Conservation (phyloP, 306 rosid species). For the Cicer cuneatum region DNA sequence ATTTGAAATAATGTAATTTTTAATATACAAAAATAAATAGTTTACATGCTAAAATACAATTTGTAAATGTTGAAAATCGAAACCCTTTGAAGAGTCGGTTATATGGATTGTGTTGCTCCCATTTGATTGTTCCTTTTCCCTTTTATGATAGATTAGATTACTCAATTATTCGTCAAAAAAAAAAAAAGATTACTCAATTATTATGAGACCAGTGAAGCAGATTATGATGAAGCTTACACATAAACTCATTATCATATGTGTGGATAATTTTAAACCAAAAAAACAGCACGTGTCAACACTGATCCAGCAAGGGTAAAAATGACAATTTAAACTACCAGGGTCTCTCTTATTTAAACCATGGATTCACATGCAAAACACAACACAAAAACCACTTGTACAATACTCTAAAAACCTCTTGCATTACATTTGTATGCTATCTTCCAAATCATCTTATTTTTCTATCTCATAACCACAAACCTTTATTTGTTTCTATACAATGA, state of each 20-base stretch:
- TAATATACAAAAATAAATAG: neutral
- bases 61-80: constrained; percentile 17
- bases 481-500: constrained; percentile 35
- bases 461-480: neutral
- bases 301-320: constrained; percentile 33
- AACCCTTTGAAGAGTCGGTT: constrained; percentile 39
- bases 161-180: constrained; percentile 41
- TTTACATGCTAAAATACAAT: neutral
- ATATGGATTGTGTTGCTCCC: constrained; percentile 50
- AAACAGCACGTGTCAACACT: constrained; percentile 46
- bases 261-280: constrained; percentile 38
- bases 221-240: neutral
- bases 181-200: constrained; percentile 47
- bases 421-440: constrained; percentile 34
- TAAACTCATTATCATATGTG: neutral
- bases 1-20: neutral
- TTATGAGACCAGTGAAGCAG: constrained; percentile 47
- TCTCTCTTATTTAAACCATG: constrained; percentile 52
- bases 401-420: neutral
- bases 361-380: constrained; percentile 51
- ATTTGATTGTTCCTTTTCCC: constrained; percentile 8
- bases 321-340: neutral
- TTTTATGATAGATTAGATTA: constrained; percentile 44
- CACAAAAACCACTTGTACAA: constrained; percentile 3
- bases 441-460: neutral